phyloP scores from a whole-genome alignment of 768 basidiomycete species.

The Chiua virens region DNA sequence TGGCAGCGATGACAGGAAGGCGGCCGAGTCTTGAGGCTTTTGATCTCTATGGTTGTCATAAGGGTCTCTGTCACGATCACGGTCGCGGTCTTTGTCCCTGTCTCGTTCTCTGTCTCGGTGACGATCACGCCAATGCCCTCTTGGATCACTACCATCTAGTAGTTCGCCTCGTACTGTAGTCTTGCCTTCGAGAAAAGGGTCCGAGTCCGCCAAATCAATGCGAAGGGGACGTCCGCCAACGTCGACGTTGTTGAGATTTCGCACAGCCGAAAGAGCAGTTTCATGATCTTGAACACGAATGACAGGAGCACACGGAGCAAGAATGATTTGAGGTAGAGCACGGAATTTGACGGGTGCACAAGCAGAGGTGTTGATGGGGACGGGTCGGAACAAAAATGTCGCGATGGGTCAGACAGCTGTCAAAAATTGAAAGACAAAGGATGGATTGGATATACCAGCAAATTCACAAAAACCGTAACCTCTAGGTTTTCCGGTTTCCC shows the following conservation, averaged over 20 bases:
- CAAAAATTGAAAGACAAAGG: constrained; percentile 21
- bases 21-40: constrained; percentile 40
- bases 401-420: constrained; percentile 40
- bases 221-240: constrained; percentile 91
- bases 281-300: constrained; percentile 71
- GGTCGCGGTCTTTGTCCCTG: constrained; percentile 53
- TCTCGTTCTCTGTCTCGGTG: constrained; percentile 49
- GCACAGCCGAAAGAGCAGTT: constrained; percentile 91
- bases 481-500: constrained; percentile 92
- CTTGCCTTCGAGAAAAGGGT: constrained; percentile 89
- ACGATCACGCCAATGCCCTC: constrained; percentile 43
- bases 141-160: constrained; percentile 56
- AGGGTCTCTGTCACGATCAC: constrained; percentile 46
- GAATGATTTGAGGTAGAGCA: background rate
- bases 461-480: constrained; percentile 96
- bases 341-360: constrained; percentile 8
- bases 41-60: constrained; percentile 34
- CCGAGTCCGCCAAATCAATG: constrained; percentile 92
- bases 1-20: constrained; percentile 69
- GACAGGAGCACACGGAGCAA: constrained; percentile 13
- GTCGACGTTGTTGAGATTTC: constrained; percentile 91
- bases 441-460: constrained; percentile 62
- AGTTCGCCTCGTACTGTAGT: constrained; percentile 84
- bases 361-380: background rate
- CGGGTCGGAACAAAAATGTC: constrained; percentile 17